Evolutionary conservation across 2,329 filamentous ascomycete species (phyloP).

Genomic region (Dryadomyces sulphureus): DNA sequence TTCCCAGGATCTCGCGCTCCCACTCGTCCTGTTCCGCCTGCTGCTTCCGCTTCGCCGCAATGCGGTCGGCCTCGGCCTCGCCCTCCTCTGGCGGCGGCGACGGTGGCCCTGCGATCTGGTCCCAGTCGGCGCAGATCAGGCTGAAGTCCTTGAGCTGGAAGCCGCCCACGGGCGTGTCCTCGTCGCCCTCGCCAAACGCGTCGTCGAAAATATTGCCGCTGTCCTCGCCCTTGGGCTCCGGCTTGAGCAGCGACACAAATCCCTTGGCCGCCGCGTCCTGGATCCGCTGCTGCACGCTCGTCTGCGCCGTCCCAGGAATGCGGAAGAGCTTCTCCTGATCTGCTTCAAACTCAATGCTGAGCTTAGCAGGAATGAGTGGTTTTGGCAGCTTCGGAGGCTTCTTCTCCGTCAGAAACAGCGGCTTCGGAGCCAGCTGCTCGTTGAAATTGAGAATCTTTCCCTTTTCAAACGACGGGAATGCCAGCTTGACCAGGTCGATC

Average conservation of each 20-base stretch:
- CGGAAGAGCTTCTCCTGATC: conserved; percentile 82
- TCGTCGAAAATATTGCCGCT: conserved; percentile 25
- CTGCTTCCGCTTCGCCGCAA: conserved; percentile 12
- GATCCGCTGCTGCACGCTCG: conserved; percentile 39
- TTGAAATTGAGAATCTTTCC: conserved; percentile 66
- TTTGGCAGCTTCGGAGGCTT: conserved; percentile 67
- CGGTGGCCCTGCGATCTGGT: conserved; percentile 41
- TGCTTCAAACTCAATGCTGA: conserved; percentile 69
- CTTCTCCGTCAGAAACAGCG: conserved; percentile 65
- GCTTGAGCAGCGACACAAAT: conserved; percentile 26
- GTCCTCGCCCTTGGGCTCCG: conserved; percentile 24
- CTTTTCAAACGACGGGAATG: conserved; percentile 69
- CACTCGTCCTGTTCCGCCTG: conserved; percentile 43
- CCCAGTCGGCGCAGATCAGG: conserved; percentile 79
- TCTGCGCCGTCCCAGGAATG: conserved; percentile 46
- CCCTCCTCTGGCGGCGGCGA: conserved; percentile 13
- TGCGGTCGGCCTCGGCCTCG: conserved; percentile 10
- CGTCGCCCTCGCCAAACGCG: conserved; percentile 23
- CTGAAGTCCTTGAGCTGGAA: conserved; percentile 69
- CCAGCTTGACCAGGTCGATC: conserved; percentile 60
- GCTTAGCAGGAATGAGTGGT: conserved; percentile 70
- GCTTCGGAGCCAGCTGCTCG: conserved; percentile 68
- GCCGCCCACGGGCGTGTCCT: conserved; percentile 55
- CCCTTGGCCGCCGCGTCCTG: conserved; percentile 35
- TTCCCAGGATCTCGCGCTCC: conserved; percentile 40